Percentiles rank a stretch among this genome's conserved stretches.
Conservation (phyloP, 257 asterid genomes). For the Ilex aquifolium region DNA sequence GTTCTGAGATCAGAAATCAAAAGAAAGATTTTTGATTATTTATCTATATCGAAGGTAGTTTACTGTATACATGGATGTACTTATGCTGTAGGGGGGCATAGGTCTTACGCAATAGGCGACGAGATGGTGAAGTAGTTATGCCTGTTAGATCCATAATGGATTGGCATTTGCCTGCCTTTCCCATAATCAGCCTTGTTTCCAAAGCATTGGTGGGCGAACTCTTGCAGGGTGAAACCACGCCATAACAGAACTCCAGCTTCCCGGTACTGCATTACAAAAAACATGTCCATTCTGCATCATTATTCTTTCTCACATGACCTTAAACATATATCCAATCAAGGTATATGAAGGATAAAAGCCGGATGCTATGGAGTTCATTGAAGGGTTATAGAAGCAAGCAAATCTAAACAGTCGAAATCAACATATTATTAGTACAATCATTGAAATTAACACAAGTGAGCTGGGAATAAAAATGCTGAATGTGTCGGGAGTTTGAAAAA, state of each 20-base stretch:
- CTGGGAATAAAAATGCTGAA: no score
- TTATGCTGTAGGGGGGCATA: neutral
- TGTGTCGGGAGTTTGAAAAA: no score
- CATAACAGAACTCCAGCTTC: conserved; percentile 87
- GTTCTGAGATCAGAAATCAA: conserved; percentile 42
- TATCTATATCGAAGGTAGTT: neutral
- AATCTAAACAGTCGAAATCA: no score
- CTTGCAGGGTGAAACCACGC: conserved; percentile 83
- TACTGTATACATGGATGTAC: neutral
- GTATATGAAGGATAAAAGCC: no score
- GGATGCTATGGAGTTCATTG: no score
- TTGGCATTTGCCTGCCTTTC: conserved; percentile 98
- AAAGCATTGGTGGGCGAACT: conserved; percentile 68
- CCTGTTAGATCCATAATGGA: conserved; percentile 74
- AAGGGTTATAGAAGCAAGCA: no score
- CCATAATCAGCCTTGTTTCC: conserved; percentile 66
- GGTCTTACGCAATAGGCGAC: conserved; percentile 76
- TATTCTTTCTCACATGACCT: no score
- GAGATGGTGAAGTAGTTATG: conserved; percentile 69
- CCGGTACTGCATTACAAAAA: conserved; percentile 45
- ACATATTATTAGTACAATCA: no score
- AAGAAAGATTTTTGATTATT: neutral
- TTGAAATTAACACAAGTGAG: no score
- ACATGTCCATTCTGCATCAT: neutral
- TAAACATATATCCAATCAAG: no score